Evolutionary conservation across 108 stramenopile genomes (phyloP), one percentile per base, ranked within the genome.

Genomic region (Pelagomonas calceolata): DNA sequence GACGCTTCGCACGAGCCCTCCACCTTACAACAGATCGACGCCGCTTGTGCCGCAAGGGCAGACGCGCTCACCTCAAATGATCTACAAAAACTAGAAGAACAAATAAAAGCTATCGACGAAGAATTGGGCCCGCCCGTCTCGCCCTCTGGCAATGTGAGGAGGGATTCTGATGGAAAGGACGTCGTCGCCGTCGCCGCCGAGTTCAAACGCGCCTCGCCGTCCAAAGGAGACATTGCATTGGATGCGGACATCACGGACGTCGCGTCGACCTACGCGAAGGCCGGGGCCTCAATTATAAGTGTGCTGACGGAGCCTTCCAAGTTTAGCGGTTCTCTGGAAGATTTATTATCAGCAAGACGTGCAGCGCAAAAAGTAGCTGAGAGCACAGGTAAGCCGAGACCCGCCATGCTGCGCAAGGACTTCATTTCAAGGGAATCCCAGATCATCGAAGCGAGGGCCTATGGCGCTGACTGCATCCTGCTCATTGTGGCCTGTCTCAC

Each of bases 171-270:
- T 17, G 51, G 26, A 1, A 45, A 10, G 44, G 51, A 60, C n/a
- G 10, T 17, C 51, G 68, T 82, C 43, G 79, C 79, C 10, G 46
- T 99, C 29, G 98, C 98, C 0, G 96, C 96, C n/a, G 98, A 99
- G 82, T 97, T 99, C 83, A 99, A 99, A 73, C 86, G 98, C 14
- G 94, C 95, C 10, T 85, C 84, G 32, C 98, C 98, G 30, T 85
- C 83, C 77, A 99, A 99, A 83, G 96, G 98, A 4, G 83, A 89
- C 73, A 97, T 99, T 73, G 68, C 80, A 64, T 17, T 16, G 7
- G 51, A 60, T 26, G 51, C 51, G 51, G 14, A 17, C 21, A 86
- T 92, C 0, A 94, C 87, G 0, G 91, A 92, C 45, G 96, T 97
- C 73, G 93, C 91, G 0, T 30, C 68, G 30, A 63, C 68, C 63